phyloP scores from a whole-genome alignment of 345 rosid genomes.

The Orychophragmus violaceus region DNA sequence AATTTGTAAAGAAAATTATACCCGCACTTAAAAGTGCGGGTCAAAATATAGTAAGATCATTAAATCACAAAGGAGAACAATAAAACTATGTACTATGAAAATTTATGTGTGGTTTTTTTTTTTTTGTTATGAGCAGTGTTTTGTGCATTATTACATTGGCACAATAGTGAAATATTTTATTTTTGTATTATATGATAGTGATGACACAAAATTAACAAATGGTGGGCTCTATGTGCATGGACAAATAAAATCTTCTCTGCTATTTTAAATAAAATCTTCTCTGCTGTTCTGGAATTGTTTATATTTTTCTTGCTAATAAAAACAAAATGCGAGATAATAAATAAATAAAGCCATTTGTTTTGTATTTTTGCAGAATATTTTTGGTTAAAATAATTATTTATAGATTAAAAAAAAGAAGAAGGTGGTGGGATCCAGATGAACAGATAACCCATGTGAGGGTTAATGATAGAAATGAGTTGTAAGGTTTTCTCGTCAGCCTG shows the following conservation, averaged over 20 bases:
- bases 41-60: no score
- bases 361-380: not conserved
- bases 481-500: conserved; percentile 44
- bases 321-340: not conserved
- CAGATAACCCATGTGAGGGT: conserved; percentile 60
- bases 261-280: conserved; percentile 23
- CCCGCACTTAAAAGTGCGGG: no score
- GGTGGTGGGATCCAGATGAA: conserved; percentile 31
- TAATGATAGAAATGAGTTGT: conserved; percentile 39
- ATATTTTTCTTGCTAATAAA: not conserved
- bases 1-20: no score
- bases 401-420: not conserved
- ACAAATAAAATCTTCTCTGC: conserved; percentile 30
- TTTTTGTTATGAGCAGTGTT: not conserved
- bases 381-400: not conserved
- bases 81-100: not conserved
- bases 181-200: conserved; percentile 5
- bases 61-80: not conserved
- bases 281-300: conserved; percentile 20
- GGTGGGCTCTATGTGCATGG: conserved; percentile 21
- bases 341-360: conserved; percentile 5
- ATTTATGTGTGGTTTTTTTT: not conserved
- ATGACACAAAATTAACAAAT: conserved; percentile 3
- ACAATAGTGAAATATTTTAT: not conserved
- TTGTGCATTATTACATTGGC: conserved; percentile 11